Conservation (phyloP, 2,329 filamentous ascomycete genomes). For the Domatiomyces catenatus region DNA sequence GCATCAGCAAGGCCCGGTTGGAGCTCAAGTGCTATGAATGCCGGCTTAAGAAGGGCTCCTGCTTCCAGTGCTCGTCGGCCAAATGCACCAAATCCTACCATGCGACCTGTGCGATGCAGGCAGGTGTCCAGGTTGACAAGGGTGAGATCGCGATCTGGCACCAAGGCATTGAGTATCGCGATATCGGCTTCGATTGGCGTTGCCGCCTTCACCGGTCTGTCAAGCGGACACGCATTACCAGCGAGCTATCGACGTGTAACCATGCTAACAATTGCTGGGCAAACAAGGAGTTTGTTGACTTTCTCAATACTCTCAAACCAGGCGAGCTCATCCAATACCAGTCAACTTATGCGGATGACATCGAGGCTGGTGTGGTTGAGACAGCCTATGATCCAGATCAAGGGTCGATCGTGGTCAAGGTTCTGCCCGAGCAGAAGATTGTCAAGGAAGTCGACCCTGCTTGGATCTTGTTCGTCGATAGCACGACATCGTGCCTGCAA, state of each 20-base stretch:
- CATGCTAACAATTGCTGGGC: conserved; percentile 14
- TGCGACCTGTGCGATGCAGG: conserved; percentile 81
- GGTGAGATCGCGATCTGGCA: conserved; percentile 73
- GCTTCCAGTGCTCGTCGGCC: conserved; percentile 90
- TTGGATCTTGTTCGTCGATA: conserved; percentile 35
- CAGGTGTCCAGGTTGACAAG: conserved; percentile 81
- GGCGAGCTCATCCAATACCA: conserved; percentile 81
- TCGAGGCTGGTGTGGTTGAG: conserved; percentile 80
- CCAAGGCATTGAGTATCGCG: conserved; percentile 81
- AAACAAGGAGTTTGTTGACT: conserved; percentile 32
- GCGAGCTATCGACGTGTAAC: conserved; percentile 46
- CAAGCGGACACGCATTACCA: conserved; percentile 60
- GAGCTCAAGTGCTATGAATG: conserved; percentile 93
- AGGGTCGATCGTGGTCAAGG: conserved; percentile 52
- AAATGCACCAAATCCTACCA: conserved; percentile 92
- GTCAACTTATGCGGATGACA: conserved; percentile 55
- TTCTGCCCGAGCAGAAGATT: conserved; percentile 69
- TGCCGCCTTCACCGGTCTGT: conserved; percentile 89
- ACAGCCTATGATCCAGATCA: conserved; percentile 62
- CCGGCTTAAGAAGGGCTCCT: conserved; percentile 83
- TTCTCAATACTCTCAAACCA: conserved; percentile 50
- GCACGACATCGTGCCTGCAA: conserved; percentile 32
- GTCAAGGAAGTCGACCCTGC: conserved; percentile 45
- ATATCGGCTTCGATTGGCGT: conserved; percentile 81
- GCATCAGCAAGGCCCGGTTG: conserved; percentile 70